Evolutionary conservation across 108 stramenopile species (phyloP).

Genomic region (Cyclostephanos tholiformis): DNA sequence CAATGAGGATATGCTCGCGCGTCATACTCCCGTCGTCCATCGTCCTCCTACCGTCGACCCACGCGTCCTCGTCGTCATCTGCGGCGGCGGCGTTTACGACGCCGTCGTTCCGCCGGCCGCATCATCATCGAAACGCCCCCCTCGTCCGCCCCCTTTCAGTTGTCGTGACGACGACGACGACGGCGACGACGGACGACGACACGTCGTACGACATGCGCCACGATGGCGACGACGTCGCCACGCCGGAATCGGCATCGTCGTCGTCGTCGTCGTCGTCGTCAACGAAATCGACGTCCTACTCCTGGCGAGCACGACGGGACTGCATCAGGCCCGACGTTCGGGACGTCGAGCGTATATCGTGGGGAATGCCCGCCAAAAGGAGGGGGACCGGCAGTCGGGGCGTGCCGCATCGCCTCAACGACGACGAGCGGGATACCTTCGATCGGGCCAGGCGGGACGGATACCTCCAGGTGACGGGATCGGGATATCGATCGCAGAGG

Average conservation of each 20-base stretch:
- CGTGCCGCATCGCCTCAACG: constrained; percentile 81
- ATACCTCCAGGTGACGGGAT: constrained; percentile 72
- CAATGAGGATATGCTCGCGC: background rate
- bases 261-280: background rate
- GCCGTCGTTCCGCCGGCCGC: background rate
- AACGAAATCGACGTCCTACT: background rate
- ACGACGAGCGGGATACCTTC: constrained; percentile 72
- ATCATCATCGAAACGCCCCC: background rate
- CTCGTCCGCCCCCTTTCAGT: background rate
- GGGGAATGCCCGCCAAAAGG: constrained; percentile 84
- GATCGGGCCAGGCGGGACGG: constrained; percentile 82
- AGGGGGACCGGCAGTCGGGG: constrained; percentile 83
- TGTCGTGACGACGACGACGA: background rate
- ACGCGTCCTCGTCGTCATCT: background rate
- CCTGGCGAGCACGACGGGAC: constrained; percentile 57
- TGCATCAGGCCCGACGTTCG: constrained; percentile 74
- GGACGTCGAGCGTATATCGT: constrained; percentile 83
- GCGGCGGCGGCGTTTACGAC: background rate
- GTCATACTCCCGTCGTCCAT: background rate
- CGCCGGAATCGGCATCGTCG: too few species aligned
- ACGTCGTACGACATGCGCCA: background rate
- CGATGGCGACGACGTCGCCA: too few species aligned
- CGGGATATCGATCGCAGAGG: constrained; percentile 74
- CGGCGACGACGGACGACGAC: background rate
- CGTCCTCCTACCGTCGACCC: background rate